Evolutionary conservation across 2,329 filamentous ascomycete species (phyloP), one percentile per base, ranked within the genome.

Genomic region (Beauveria brongniartii): DNA sequence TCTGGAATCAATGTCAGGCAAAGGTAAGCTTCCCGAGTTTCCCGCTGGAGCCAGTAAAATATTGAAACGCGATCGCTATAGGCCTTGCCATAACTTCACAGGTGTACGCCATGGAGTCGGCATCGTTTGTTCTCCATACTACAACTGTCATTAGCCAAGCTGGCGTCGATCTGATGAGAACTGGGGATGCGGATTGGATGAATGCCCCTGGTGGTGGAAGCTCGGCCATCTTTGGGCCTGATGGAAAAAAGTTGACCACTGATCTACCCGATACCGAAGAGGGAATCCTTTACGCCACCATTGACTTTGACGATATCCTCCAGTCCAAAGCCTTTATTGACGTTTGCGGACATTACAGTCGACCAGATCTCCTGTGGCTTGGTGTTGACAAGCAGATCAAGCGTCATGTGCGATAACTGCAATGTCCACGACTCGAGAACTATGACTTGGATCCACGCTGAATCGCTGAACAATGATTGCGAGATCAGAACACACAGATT

Each of bases 231-330:
- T 55, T 44, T 20, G 52, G 20, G 22, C 52, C 52, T 2, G 52
- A 55, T 12, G 52, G 52, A 5, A 26, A 14, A 14, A 41, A 55
- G 22, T 1, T 55, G 22, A 55, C 37, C 5, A 3, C 16, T 8
- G 52, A 55, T 6, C n/a, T 55, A 4, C 52, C 37, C 22, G 34
- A 55, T 22, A 7, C n/a, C 52, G 37, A 55, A 7, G 82, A 84
- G 64, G 75, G 77, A 5, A 75, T 84, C 12, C 60, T 84, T 7
- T 78, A 75, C 60, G 80, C 80, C 0, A 79, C 84, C 62, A 66
- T 84, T 52, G 77, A 83, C 43, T 67, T 84, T 58, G 68, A 74
- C n/a, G 71, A 73, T 48, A 72, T 76, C 7, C 71, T 75, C n/a
- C 69, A 73, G 26, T 72, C 73, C 0, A 71, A 74, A 37, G 72